Conservation (phyloP, 805 yeast species). For the Saturnispora galanensis region DNA sequence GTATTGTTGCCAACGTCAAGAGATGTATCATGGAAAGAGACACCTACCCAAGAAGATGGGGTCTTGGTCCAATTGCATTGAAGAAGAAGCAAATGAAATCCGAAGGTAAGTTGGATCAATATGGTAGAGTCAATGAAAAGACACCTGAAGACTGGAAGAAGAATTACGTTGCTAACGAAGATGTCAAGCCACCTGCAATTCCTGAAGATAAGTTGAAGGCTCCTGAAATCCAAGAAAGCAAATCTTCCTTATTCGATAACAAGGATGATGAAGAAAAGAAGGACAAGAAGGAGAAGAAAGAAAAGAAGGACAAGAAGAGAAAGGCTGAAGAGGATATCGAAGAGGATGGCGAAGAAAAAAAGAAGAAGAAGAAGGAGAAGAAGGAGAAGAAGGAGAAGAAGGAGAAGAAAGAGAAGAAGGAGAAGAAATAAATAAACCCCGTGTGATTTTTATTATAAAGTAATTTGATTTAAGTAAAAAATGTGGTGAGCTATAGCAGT, state of each 20-base stretch:
- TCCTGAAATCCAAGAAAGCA: slow-evolving; percentile 32
- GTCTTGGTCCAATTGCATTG: slow-evolving; percentile 96
- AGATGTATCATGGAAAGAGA: slow-evolving; percentile 99
- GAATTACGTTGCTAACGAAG: slow-evolving; percentile 64
- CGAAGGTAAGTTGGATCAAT: slow-evolving; percentile 94
- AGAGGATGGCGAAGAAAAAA: slow-evolving; percentile 18
- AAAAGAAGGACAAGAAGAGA: slow-evolving; percentile 22
- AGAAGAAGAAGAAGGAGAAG: slow-evolving; percentile 18
- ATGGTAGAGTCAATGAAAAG: slow-evolving; percentile 84
- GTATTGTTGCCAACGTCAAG: slow-evolving; percentile 96
- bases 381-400: slow-evolving; percentile 18
- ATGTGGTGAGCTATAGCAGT: too few species aligned
- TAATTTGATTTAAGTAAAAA: slow-evolving; percentile 1
- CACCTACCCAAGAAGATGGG: slow-evolving; percentile 99
- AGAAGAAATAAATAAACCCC: neutral
- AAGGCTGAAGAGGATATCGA: slow-evolving; percentile 34
- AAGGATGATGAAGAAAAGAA: slow-evolving; percentile 34
- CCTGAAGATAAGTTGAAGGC: slow-evolving; percentile 41
- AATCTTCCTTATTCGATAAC: slow-evolving; percentile 34
- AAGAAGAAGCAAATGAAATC: slow-evolving; percentile 97
- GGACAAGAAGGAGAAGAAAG: slow-evolving; percentile 51
- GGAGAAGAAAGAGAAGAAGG: slow-evolving; percentile 13
- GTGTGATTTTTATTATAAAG: slow-evolving; percentile 2
- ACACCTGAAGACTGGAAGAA: slow-evolving; percentile 92
- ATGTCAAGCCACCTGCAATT: slow-evolving; percentile 51